Percentiles rank a stretch among this genome's conserved stretches.
Conservation (phyloP, 106 monocot genomes). For the Allium cepa region DNA sequence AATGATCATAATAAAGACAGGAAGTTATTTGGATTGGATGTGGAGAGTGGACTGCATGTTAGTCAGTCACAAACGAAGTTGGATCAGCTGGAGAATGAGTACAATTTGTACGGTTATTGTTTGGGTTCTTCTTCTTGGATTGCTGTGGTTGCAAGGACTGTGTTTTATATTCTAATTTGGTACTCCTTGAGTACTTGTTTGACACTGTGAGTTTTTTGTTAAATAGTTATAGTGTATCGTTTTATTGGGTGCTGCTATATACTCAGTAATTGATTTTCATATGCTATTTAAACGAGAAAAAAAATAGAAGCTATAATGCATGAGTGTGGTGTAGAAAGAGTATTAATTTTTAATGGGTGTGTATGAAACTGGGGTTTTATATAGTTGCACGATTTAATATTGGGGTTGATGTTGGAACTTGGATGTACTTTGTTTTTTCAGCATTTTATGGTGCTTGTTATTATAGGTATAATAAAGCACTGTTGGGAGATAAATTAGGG, state of each 20-base stretch:
- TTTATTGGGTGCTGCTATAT: not conserved
- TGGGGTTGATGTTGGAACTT: too few relatives aligned
- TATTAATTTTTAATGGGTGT: not conserved
- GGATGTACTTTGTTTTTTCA: too few relatives aligned
- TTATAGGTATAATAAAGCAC: constrained; percentile 73
- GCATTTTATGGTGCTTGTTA: not conserved
- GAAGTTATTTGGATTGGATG: constrained; percentile 18
- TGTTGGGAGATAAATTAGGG: constrained; percentile 78
- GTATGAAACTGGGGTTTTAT: too few relatives aligned
- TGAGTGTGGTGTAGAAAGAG: not conserved
- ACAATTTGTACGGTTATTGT: too few relatives aligned
- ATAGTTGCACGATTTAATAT: too few relatives aligned
- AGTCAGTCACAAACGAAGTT: constrained; percentile 50
- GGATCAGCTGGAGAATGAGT: constrained; percentile 23
- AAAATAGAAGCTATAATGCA: too few relatives aligned
- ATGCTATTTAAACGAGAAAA: too few relatives aligned
- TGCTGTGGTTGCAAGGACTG: constrained; percentile 42
- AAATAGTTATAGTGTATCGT: not conserved
- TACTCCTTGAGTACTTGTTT: constrained; percentile 83
- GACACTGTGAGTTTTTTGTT: constrained; percentile 63
- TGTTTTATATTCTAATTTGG: constrained; percentile 66
- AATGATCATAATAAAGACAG: not conserved
- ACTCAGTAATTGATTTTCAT: too few relatives aligned
- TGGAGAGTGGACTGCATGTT: constrained; percentile 23
- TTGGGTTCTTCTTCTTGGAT: not conserved